A percentile compares a stretch with the other conserved stretches of the same genome.
Conservation (phyloP, 345 rosid species). For the Aurinia saxatilis region DNA sequence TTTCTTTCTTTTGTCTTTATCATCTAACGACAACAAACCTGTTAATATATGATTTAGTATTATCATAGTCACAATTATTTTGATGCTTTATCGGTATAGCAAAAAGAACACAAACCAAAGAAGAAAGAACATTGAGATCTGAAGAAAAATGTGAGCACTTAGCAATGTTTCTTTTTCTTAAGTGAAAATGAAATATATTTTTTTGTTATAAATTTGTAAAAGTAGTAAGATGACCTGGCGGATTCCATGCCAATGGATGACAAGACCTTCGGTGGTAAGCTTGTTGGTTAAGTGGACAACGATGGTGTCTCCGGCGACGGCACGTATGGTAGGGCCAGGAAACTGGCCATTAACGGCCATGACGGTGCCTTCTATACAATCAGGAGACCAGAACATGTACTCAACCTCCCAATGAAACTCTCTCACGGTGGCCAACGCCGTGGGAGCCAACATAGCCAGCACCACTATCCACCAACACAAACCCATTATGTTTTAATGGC, state of each 20-base stretch:
- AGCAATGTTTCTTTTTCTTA: no score
- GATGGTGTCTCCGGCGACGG: conserved; percentile 57
- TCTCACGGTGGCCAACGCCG: conserved; percentile 25
- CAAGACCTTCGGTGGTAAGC: conserved; percentile 72
- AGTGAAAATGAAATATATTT: no score
- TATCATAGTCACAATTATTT: not conserved
- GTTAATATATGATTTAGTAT: not conserved
- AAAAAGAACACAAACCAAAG: not conserved
- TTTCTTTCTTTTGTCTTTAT: conserved; percentile 5
- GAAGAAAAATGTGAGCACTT: no score
- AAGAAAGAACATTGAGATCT: not conserved
- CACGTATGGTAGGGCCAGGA: conserved; percentile 78
- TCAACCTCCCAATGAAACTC: conserved; percentile 63
- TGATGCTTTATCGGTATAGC: not conserved
- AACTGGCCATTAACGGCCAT: conserved; percentile 79
- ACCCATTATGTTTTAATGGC: not conserved
- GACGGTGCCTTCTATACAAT: conserved; percentile 48
- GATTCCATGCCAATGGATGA: conserved; percentile 95
- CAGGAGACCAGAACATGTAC: conserved; percentile 59
- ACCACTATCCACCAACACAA: conserved; percentile 11
- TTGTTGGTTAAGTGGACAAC: conserved; percentile 61
- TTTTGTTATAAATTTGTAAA: no score
- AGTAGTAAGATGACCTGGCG: conserved; percentile 64
- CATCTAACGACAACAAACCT: conserved; percentile 4
- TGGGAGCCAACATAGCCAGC: conserved; percentile 12